Conservation (phyloP, 2,329 filamentous ascomycete species). For the Orbilia javanica region DNA sequence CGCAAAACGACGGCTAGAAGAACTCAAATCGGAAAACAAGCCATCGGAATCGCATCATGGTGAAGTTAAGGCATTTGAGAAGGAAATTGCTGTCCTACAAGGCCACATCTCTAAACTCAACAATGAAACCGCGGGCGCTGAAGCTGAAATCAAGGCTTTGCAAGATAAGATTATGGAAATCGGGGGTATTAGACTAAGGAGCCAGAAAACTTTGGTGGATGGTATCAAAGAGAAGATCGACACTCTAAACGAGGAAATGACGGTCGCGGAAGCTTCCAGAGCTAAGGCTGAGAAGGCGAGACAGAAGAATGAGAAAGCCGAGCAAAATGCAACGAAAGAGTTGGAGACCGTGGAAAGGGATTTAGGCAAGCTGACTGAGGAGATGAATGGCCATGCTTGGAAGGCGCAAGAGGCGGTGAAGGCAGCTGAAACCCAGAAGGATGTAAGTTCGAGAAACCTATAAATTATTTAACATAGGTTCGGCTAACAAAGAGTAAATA, state of each 20-base stretch:
- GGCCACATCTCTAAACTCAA: constrained; percentile 84
- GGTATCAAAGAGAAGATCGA: constrained; percentile 86
- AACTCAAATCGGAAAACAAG: constrained; percentile 72
- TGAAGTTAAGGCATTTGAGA: constrained; percentile 80
- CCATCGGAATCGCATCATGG: constrained; percentile 79
- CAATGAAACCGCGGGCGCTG: constrained; percentile 86
- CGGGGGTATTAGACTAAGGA: constrained; percentile 89
- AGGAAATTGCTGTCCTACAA: constrained; percentile 80
- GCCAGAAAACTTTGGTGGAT: constrained; percentile 92
- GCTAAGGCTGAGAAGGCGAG: constrained; percentile 95
- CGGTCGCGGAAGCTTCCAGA: constrained; percentile 85
- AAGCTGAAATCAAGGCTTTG: constrained; percentile 90
- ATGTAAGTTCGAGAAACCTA: constrained; percentile 64
- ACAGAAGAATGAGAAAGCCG: constrained; percentile 85
- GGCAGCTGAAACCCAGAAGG: constrained; percentile 84
- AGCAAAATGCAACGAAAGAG: constrained; percentile 82
- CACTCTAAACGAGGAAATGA: constrained; percentile 82
- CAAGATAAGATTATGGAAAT: constrained; percentile 99
- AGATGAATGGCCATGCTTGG: constrained; percentile 80
- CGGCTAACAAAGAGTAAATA: constrained; percentile 64
- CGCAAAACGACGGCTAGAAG: constrained; percentile 84
- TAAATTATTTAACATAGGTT: not conserved
- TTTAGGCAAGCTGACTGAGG: constrained; percentile 80
- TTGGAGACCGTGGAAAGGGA: constrained; percentile 79
- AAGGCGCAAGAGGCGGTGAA: constrained; percentile 79